Evolutionary conservation across 768 basidiomycete genomes (phyloP), one percentile per base, ranked within the genome.

Genomic region (Tricholoma sp.): DNA sequence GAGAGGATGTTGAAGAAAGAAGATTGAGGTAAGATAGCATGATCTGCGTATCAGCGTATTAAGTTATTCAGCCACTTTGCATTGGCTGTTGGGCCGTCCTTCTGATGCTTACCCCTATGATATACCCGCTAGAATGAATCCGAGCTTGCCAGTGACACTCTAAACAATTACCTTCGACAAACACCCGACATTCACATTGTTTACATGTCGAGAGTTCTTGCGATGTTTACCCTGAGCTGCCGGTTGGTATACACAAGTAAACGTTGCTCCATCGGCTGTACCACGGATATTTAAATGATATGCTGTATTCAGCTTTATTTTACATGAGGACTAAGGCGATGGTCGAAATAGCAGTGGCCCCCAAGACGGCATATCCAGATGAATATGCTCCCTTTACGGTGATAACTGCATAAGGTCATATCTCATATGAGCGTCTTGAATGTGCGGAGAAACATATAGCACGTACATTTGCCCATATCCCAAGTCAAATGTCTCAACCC

Each of bases 401-500:
- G 67, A 92, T 70, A 73, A 93, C 95, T 98, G 63, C 13, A 7
- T 9, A 55, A 17, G 50, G 39, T 41, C 41, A 47, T 47, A 20
- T 58, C 31, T 60, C 59, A 32, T 11, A 8, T n/a, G 54, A 9
- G 50, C 13, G 42, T 45, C 9, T 42, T 6, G 56, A 24, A 24
- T 9, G n/a, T 5, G 31, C 28, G 11, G 6, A 53, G 48, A 24
- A 52, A 28, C n/a, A 54, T 31, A 44, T 39, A 56, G 8, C 29
- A 84, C 94, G 62, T 65, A 98, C 96, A 87, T 78, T 87, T 89
- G 57, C 86, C 85, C 68, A 81, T 72, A 73, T 98, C 96, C 96
- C 96, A 98, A 33, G 73, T 70, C 64, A 98, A 74, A 77, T 98
- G 96, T 41, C 96, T 83, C 58, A 98, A 59, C 3, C 96, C 96